A percentile compares a stretch with the other conserved stretches of the same genome.
Evolutionary conservation across 108 stramenopile species (phyloP).

Genomic region (Phaeodactylum tricornutum): DNA sequence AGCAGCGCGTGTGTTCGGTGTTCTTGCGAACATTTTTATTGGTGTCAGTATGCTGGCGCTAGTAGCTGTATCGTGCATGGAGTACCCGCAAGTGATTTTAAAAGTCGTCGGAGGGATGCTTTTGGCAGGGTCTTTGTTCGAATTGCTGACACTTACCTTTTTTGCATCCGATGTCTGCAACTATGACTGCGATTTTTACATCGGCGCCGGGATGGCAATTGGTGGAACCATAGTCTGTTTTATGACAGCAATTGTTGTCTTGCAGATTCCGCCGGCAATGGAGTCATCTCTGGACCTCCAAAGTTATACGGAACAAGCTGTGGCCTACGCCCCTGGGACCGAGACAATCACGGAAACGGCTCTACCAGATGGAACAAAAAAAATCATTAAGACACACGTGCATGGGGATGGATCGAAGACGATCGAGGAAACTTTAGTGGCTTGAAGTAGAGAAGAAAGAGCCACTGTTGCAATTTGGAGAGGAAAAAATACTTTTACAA

Average conservation of each 20-base stretch:
- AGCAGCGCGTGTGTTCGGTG: slow-evolving; percentile 2
- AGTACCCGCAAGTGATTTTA: background rate
- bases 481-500: too few species aligned
- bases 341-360: slow-evolving; percentile 14
- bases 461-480: too few species aligned
- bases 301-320: background rate
- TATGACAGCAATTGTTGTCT: background rate
- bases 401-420: slow-evolving; percentile 14
- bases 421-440: slow-evolving; percentile 11
- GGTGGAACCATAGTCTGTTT: background rate
- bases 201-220: slow-evolving; percentile 1
- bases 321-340: slow-evolving; percentile 6
- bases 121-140: background rate
- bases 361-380: slow-evolving; percentile 9
- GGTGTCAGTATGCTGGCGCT: slow-evolving; percentile 1
- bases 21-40: slow-evolving; percentile 2
- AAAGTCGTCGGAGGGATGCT: background rate
- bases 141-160: background rate
- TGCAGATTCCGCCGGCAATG: background rate
- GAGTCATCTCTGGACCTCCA: background rate
- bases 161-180: background rate
- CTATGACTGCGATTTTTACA: slow-evolving; percentile 1
- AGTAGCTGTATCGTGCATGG: background rate
- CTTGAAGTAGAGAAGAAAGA: too few species aligned
- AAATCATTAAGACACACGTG: slow-evolving; percentile 9